phyloP scores from a whole-genome alignment of 2,329 filamentous ascomycete species.

The Diplodia intermedia region DNA sequence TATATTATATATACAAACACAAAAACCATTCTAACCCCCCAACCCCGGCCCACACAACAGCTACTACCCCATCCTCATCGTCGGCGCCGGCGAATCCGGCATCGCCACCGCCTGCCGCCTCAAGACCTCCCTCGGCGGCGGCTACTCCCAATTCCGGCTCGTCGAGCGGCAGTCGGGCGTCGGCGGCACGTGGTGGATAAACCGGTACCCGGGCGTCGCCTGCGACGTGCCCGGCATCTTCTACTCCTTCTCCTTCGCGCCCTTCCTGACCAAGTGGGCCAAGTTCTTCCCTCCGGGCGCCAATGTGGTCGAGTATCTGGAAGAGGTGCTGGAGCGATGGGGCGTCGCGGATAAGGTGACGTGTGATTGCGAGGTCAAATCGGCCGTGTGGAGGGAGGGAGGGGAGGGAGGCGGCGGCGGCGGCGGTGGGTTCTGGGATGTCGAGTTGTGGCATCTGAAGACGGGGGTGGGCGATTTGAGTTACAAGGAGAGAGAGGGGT shows the following conservation, averaged over 20 bases:
- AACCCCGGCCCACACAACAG: constrained; percentile 19
- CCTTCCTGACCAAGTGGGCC: constrained; percentile 58
- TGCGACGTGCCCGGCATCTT: constrained; percentile 65
- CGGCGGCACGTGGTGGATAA: constrained; percentile 70
- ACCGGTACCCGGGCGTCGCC: constrained; percentile 63
- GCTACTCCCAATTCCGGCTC: constrained; percentile 63
- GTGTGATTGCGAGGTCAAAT: constrained; percentile 63
- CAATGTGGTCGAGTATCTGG: constrained; percentile 61
- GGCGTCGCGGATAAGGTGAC: constrained; percentile 64
- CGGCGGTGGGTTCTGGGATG: constrained; percentile 62
- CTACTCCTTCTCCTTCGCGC: constrained; percentile 64
- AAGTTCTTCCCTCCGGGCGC: constrained; percentile 56
- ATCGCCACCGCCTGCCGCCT: constrained; percentile 67
- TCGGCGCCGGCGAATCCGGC: constrained; percentile 68
- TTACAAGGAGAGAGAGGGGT: constrained; percentile 54
- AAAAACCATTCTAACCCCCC: background rate
- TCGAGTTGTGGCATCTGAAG: constrained; percentile 58
- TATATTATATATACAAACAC: no score
- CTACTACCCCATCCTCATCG: constrained; percentile 60
- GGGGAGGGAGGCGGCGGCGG: constrained; percentile 60
- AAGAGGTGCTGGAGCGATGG: constrained; percentile 61
- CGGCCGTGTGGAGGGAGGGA: constrained; percentile 52
- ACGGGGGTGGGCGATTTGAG: constrained; percentile 63
- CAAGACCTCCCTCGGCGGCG: constrained; percentile 62
- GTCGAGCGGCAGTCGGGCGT: constrained; percentile 65